Base-by-base conservation (phyloP, 345 rosid genomes). In the Hevea brasiliensis region DNA sequence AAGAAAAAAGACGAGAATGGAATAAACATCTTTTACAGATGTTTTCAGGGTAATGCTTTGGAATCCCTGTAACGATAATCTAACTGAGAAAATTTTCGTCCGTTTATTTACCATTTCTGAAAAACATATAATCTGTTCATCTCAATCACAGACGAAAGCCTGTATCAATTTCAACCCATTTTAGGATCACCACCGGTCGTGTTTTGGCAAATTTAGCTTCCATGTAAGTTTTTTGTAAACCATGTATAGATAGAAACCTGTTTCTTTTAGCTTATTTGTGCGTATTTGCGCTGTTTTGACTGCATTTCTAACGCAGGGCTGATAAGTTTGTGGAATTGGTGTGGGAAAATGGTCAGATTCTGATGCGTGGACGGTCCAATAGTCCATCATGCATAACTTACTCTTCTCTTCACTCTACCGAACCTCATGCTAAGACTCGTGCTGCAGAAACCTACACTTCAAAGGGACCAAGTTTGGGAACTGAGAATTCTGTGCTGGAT, bases 271-370 rank as follows among this genome's bases (percentile, higher is more conserved):
- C 29, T 24, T 26, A 7, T 32, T 32, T 32, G 2, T 32, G 2
- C n/a, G n/a, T n/a, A n/a, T n/a, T 32, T 32, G 37, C 14, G 6
- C 7, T 29, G 10, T 51, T 44, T 27, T 68, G 55, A 14, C 18
- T 41, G 9, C 7, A 14, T 54, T 68, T 67, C 47, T 37, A 20
- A 10, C 72, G 83, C 87, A 90, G 96, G 80, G 41, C 60, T 61
- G 77, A 69, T 68, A 85, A 75, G 50, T 24, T 73, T 51, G 68
- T 58, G 73, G 92, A 84, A 64, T 76, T 79, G 47, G 65, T 71
- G 27, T 78, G 84, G 84, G 84, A 76, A 76, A 75, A 81, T 50
- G 87, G 86, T 45, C 74, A 65, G 69, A 47, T 81, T 71, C 51
- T 27, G 0, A 20, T 26, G 56, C 80, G 76, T 53, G 78, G 80